phyloP scores from a whole-genome alignment of 1,284 basidiomycete genomes.

The Cryptococcus hybrid region DNA sequence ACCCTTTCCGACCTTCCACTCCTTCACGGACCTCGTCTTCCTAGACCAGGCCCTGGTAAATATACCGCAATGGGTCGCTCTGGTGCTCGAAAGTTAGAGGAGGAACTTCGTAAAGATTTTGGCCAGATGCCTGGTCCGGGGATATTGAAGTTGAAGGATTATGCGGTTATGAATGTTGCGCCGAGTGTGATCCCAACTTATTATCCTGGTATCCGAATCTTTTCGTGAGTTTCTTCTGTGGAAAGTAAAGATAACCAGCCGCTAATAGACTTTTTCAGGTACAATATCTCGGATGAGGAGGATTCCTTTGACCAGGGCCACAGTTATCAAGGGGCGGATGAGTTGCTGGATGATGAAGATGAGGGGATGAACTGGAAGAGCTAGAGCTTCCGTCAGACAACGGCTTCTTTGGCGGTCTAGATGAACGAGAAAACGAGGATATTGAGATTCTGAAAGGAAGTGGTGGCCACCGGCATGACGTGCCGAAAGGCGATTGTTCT shows the following conservation, averaged over 20 bases:
- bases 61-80: slow-evolving; percentile 28
- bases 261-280: slow-evolving; percentile 21
- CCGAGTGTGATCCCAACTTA: slow-evolving; percentile 88
- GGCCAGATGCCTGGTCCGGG: slow-evolving; percentile 52
- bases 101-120: slow-evolving; percentile 43
- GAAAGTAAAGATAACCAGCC: not conserved
- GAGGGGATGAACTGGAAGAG: slow-evolving; percentile 10
- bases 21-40: slow-evolving; percentile 22
- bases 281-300: slow-evolving; percentile 62
- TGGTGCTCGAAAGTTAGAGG: slow-evolving; percentile 27
- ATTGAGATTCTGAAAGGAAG: slow-evolving; percentile 23
- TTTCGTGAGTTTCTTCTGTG: slow-evolving; percentile 55
- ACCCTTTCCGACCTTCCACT: slow-evolving; percentile 5
- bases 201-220: slow-evolving; percentile 76
- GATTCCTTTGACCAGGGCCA: slow-evolving; percentile 4
- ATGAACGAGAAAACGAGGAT: slow-evolving; percentile 1
- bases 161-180: slow-evolving; percentile 70
- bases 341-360: slow-evolving; percentile 14
- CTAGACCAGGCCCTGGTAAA: slow-evolving; percentile 14
- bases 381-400: not conserved
- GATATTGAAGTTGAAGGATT: slow-evolving; percentile 63
- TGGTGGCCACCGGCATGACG: slow-evolving; percentile 31
- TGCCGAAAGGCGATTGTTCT: slow-evolving; percentile 39
- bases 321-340: slow-evolving; percentile 8
- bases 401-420: not conserved